A percentile compares a stretch with the other conserved stretches of the same genome.
Conservation (phyloP, 2,329 filamentous ascomycete genomes). For the Colletotrichum horii region DNA sequence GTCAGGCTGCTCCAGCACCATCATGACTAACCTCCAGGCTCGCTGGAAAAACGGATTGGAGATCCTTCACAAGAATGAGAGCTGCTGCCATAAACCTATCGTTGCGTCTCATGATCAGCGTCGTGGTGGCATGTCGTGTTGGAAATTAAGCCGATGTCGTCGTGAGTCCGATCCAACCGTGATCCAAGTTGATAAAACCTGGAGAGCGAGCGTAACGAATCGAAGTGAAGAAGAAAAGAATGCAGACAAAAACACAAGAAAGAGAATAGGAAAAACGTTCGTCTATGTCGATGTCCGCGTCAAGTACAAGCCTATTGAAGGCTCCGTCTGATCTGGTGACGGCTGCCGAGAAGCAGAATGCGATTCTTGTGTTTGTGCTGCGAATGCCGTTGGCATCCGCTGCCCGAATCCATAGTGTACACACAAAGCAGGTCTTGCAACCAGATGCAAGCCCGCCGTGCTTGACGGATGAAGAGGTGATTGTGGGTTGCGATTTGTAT, state of each 20-base stretch:
- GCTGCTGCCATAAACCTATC: not conserved
- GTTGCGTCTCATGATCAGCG: conserved; percentile 14
- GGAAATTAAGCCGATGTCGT: conserved; percentile 4
- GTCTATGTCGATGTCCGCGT: conserved; percentile 23
- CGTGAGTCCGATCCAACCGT: conserved; percentile 17
- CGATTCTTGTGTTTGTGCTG: conserved; percentile 20
- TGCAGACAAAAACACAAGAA: not conserved
- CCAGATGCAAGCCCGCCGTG: conserved; percentile 37
- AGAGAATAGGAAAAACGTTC: conserved; percentile 7
- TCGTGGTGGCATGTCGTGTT: conserved; percentile 14
- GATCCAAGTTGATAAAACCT: not conserved
- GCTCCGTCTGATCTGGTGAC: conserved; percentile 20
- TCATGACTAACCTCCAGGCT: not conserved
- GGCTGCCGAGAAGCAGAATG: conserved; percentile 23
- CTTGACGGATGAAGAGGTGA: conserved; percentile 20
- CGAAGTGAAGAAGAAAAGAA: not conserved
- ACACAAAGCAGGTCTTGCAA: conserved; percentile 22
- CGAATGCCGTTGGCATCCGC: conserved; percentile 19
- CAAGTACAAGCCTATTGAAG: conserved; percentile 24
- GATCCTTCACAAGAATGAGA: not conserved
- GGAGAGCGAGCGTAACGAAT: conserved; percentile 13
- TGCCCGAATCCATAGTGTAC: conserved; percentile 23
- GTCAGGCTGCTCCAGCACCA: not conserved
- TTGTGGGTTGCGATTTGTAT: conserved; percentile 8
- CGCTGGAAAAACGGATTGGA: not conserved